These are phyloP conservation scores for Rhododendron mucronatum DNA, from an alignment of 148 eudicot species.

Conservation along the genomic window DNA sequence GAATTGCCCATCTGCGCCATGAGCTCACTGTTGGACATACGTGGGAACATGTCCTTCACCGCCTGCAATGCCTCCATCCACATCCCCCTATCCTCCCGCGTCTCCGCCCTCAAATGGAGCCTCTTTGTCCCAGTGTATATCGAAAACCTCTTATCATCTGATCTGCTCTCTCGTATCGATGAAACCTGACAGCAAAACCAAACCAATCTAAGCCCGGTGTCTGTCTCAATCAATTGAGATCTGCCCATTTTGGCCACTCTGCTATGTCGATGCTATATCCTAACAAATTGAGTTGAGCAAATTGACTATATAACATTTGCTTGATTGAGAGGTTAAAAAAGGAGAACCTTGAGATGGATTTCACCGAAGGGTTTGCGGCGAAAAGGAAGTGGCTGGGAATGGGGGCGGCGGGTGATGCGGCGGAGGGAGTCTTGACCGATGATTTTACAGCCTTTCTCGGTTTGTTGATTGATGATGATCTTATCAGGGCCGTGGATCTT, in stretches of 20 bases:
- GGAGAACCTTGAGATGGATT: slow-evolving; percentile 72
- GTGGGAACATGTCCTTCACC: slow-evolving; percentile 79
- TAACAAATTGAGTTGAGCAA: not conserved
- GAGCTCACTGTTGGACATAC: slow-evolving; percentile 69
- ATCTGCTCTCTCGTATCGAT: slow-evolving; percentile 23
- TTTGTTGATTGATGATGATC: slow-evolving; percentile 41
- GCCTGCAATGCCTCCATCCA: slow-evolving; percentile 87
- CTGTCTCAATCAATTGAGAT: not conserved
- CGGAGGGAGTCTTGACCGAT: slow-evolving; percentile 70
- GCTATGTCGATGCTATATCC: not conserved
- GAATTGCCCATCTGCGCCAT: slow-evolving; percentile 52
- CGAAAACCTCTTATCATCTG: slow-evolving; percentile 86
- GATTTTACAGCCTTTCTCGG: slow-evolving; percentile 50
- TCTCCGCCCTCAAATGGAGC: slow-evolving; percentile 77
- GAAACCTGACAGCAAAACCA: slow-evolving; percentile 49
- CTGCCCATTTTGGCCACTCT: not conserved
- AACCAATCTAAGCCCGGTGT: not conserved
- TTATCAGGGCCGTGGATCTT: slow-evolving; percentile 77
- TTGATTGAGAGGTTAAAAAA: not conserved
- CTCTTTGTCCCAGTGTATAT: slow-evolving; percentile 84
- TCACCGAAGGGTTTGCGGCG: slow-evolving; percentile 65
- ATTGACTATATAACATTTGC: not conserved
- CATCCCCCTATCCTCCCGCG: slow-evolving; percentile 53
- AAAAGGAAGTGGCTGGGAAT: not conserved
- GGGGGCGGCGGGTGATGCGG: slow-evolving; percentile 27